Conservation (phyloP, 768 basidiomycete genomes). For the Phlebiopsis gigantea region DNA sequence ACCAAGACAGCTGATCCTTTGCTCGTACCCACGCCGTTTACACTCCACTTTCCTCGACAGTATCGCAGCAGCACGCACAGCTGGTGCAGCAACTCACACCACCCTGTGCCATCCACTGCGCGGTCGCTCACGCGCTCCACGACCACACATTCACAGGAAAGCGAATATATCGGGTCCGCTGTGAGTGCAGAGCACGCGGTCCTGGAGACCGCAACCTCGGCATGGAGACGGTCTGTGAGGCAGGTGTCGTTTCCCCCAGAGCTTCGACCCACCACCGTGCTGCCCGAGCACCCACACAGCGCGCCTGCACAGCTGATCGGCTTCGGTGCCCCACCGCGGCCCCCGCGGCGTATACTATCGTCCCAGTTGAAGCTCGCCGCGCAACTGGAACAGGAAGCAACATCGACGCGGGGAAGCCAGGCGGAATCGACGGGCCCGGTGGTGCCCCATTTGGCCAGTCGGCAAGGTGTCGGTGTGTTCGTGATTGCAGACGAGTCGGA, state of each 20-base stretch:
- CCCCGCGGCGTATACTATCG: constrained; percentile 19
- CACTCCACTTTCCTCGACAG: constrained; percentile 11
- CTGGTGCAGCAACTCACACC: constrained; percentile 3
- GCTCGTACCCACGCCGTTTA: constrained; percentile 14
- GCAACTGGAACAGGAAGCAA: constrained; percentile 8
- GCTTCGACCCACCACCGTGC: not conserved
- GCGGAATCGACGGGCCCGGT: not conserved
- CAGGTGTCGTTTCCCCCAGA: not conserved
- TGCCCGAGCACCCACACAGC: constrained; percentile 10
- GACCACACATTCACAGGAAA: not conserved
- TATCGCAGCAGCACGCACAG: not conserved
- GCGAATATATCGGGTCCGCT: constrained; percentile 1
- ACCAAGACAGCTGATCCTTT: constrained; percentile 5
- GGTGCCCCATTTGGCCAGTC: not conserved
- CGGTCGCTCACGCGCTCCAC: not conserved
- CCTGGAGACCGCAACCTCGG: not conserved
- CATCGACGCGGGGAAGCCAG: too few species aligned
- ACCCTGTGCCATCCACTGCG: not conserved
- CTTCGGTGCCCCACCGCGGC: not conserved
- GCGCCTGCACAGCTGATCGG: constrained; percentile 16
- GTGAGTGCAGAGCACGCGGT: constrained; percentile 14
- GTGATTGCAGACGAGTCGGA: not conserved
- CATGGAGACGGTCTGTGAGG: constrained; percentile 5
- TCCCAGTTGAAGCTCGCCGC: constrained; percentile 19
- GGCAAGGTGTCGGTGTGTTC: not conserved